Evolutionary conservation across 225 moss, liverwort and hornwort species (phyloP), one percentile per base, ranked within the genome.

Genomic region (Sphagnum tenellum): DNA sequence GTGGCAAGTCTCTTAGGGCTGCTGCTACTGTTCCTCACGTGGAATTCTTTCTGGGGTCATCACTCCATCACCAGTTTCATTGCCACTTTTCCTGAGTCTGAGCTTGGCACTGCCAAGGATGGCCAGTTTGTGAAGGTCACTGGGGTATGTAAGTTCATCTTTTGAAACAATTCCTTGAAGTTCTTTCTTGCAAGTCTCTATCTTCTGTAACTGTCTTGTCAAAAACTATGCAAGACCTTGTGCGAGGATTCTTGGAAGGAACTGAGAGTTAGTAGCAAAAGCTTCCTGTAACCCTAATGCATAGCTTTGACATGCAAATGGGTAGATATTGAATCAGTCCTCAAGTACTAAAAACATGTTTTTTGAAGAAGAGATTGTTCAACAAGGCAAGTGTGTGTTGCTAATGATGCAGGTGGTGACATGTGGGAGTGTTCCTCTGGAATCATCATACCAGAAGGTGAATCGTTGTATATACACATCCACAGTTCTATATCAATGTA

Each of bases 81-180:
- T 65, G 66, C 69, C 0, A 76, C 77, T 12, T 84, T 70, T 49
- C 92, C 92, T 0, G 84, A 78, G 52, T 84, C 95, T 2, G 92
- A 95, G 62, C 57, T 95, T 74, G 77, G 77, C 8, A 61, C 89
- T 0, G 92, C 92, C 0, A 84, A 84, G 71, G 95, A 95, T 46
- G 95, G 95, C 2, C 95, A 91, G 70, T 80, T 77, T 54, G 95
- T 95, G 13, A 95, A 95, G 65, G 72, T 95, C 60, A 92, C 95
- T 0, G 95, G 95, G 89, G 95, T 94, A 57, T 81, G 91, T 55
- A 3, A 65, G 29, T 29, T 29, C 29, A 29, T 29, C 29, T 29
- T 29, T 29, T 29, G 29, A 29, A 29, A 29, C 29, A 29, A 29
- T 29, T 29, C 29, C 29, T 29, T 29, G 29, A 29, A 29, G 29